A percentile compares a stretch with the other conserved stretches of the same genome.
Evolutionary conservation across 257 asterid genomes (phyloP).

Genomic region (Solanum dulcamara): DNA sequence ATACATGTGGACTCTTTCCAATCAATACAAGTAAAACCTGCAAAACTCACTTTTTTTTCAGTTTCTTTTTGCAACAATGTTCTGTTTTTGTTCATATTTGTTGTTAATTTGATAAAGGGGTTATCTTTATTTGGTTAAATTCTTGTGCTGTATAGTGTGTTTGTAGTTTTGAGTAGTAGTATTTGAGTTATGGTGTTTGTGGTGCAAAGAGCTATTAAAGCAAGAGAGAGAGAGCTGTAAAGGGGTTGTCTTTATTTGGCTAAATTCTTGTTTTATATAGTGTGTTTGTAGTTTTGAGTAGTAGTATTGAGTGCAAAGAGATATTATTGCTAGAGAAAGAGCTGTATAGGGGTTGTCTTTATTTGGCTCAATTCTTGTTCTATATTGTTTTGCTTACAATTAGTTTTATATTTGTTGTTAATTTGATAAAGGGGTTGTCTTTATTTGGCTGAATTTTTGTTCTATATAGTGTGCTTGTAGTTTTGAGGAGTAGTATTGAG

Average conservation of each 20-base stretch:
- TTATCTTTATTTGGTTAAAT: neutral
- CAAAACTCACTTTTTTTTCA: conserved; percentile 3
- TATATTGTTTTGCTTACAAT: neutral
- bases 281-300: neutral
- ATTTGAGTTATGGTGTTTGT: neutral
- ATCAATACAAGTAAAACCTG: conserved; percentile 47
- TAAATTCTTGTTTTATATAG: neutral
- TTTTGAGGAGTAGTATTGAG: neutral
- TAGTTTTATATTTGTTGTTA: no score
- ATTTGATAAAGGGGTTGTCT: neutral
- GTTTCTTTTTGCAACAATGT: neutral
- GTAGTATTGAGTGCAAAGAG: neutral
- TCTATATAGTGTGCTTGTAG: neutral
- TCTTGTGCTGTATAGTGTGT: neutral
- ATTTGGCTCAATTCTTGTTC: neutral
- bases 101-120: neutral
- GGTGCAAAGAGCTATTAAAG: neutral
- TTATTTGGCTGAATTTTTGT: neutral
- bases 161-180: neutral
- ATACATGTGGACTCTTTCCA: conserved; percentile 78
- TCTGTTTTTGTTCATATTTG: neutral
- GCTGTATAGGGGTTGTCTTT: neutral
- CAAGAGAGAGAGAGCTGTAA: neutral
- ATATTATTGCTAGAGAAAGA: neutral
- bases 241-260: neutral